A percentile compares a stretch with the other conserved stretches of the same genome.
Evolutionary conservation across 441 rosid genomes (phyloP).

Genomic region (Corymbia calophylla): DNA sequence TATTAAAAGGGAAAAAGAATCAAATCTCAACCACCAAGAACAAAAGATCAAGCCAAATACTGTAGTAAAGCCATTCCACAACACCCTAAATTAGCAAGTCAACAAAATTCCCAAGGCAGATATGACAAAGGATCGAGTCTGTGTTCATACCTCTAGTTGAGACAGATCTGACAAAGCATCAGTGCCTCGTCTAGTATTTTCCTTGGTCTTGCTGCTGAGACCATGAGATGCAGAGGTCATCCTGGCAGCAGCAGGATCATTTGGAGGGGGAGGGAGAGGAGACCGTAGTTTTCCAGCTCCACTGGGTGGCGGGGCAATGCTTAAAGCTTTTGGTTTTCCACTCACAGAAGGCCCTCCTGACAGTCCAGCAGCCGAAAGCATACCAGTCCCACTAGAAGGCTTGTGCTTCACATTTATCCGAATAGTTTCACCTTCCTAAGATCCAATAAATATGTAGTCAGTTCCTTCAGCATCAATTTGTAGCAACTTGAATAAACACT

Average conservation of each 20-base stretch:
- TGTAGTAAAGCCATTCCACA: not conserved
- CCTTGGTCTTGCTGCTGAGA: conserved; percentile 15
- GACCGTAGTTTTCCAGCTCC: conserved; percentile 56
- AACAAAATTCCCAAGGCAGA: not conserved
- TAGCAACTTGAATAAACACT: not conserved
- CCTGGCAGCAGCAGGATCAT: conserved; percentile 65
- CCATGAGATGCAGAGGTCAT: conserved; percentile 29
- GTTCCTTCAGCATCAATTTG: not conserved
- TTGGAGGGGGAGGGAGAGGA: conserved; percentile 92
- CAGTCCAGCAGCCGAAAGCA: conserved; percentile 91
- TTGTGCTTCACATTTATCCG: conserved; percentile 90
- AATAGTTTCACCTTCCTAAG: conserved; percentile 96
- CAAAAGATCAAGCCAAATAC: not conserved
- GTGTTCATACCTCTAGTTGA: conserved; percentile 56
- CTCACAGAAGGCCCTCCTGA: conserved; percentile 45
- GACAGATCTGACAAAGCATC: conserved; percentile 72
- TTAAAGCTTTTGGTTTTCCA: conserved; percentile 50
- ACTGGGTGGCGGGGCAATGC: conserved; percentile 80
- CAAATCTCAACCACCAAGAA: not conserved
- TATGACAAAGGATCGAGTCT: not conserved
- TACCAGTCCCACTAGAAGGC: conserved; percentile 80
- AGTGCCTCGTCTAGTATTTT: conserved; percentile 25
- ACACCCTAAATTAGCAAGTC: not conserved
- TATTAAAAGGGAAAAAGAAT: not conserved
- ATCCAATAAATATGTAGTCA: conserved; percentile 2